Conservation (phyloP, 441 rosid genomes). For the Gossypium laxum region DNA sequence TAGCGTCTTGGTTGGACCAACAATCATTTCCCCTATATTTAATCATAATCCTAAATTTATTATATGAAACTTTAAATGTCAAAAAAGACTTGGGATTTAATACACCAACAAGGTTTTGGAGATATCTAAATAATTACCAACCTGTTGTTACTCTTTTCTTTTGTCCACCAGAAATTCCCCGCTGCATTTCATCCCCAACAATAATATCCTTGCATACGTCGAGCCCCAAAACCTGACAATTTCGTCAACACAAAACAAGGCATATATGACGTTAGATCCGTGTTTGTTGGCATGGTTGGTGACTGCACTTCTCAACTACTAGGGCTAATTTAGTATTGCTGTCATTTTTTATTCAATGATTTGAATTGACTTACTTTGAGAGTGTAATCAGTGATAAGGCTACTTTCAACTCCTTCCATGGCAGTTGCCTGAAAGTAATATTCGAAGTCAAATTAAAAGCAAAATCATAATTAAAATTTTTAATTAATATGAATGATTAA, state of each 20-base stretch:
- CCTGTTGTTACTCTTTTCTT: slow-evolving; percentile 86
- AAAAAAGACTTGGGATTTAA: not conserved
- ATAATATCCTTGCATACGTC: slow-evolving; percentile 87
- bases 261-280: not conserved
- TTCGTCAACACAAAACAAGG: not conserved
- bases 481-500: not conserved
- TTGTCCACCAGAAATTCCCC: slow-evolving; percentile 91
- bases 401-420: slow-evolving; percentile 54
- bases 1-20: slow-evolving; percentile 78
- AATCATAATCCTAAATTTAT: no score
- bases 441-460: not conserved
- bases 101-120: not conserved
- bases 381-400: slow-evolving; percentile 54
- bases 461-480: no score
- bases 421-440: slow-evolving; percentile 42
- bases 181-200: slow-evolving; percentile 75
- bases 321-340: no score
- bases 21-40: slow-evolving; percentile 79
- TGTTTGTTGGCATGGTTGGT: no score
- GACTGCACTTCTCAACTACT: no score
- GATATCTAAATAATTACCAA: not conserved
- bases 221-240: slow-evolving; percentile 61
- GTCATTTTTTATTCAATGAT: not conserved
- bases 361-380: slow-evolving; percentile 36
- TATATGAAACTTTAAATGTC: no score